Base-by-base conservation (phyloP, 192 early-diverging fungal genomes). In the Backusella mclennaniae region DNA sequence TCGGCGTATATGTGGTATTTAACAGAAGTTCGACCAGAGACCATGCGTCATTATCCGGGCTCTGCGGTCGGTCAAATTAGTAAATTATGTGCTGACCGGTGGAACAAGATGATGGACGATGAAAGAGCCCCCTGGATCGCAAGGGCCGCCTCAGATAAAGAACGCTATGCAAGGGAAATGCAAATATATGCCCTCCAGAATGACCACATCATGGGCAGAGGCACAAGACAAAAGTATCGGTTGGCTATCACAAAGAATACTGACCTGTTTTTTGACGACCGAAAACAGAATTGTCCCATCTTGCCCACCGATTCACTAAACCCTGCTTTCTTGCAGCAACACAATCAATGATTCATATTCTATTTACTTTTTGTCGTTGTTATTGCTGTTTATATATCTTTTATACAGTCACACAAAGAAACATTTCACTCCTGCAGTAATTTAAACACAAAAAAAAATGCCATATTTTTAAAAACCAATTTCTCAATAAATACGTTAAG, bases 1-100 rank as follows among this genome's bases (percentile, higher is more conserved):
- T 92, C 89, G 1, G 91, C 89, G 26, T 93, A 91, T 68, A 79
- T 93, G 46, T 91, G 85, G 76, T 93, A 87, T 66, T 71, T 93
- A 67, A 86, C 82, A 14, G 87, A 89, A 2, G 88, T 89, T 21
- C 80, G 92, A 7, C 88, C 89, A 4, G 79, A 82, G 15, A 84
- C 87, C 33, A 84, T 89, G 53, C 83, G 82, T 52, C 82, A 90
- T 67, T 84, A 86, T 71, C 84, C 90, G 23, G 90, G 89, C 19
- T 87, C 84, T 69, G 88, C 86, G 31, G 87, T 92, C 70, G 92
- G 92, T 0, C 88, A 86, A 63, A 89, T 92, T 59, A 90, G 88
- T 46, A 91, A 90, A 76, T 80, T 89, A 21, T 90, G 93, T 66
- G 87, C 92, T 11, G 80, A 84, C 63, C 77, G 80, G 36, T 90